Evolutionary conservation across 2,329 filamentous ascomycete species (phyloP).

Genomic region (Pseudopithomyces chartarum): DNA sequence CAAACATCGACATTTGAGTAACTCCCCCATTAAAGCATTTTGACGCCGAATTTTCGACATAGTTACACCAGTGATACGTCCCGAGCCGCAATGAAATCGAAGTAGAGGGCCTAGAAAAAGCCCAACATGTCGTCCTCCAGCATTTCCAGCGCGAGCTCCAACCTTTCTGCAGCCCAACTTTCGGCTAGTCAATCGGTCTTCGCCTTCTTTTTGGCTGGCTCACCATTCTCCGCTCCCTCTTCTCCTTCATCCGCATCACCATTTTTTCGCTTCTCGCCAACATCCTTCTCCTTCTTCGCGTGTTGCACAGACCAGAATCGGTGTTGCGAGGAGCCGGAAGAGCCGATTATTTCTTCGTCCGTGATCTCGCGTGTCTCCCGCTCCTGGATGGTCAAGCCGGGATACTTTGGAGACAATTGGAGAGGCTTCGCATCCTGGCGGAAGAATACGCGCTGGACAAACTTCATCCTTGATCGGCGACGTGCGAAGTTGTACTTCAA

Average conservation of each 20-base stretch:
- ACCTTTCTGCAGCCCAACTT: not conserved
- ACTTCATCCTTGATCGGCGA: slow-evolving; percentile 29
- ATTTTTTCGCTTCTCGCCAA: slow-evolving; percentile 16
- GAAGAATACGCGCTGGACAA: slow-evolving; percentile 43
- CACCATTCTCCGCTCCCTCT: slow-evolving; percentile 1
- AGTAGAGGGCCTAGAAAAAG: not conserved
- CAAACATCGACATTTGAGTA: too few species aligned
- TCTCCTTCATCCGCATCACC: not conserved
- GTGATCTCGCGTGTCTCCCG: slow-evolving; percentile 31
- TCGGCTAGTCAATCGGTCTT: slow-evolving; percentile 12
- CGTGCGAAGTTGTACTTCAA: slow-evolving; percentile 23
- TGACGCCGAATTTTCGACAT: too few species aligned
- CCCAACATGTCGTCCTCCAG: not conserved
- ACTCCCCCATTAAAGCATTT: too few species aligned
- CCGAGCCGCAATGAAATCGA: not conserved
- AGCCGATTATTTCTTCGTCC: slow-evolving; percentile 22
- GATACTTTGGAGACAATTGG: slow-evolving; percentile 4
- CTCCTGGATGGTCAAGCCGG: slow-evolving; percentile 18
- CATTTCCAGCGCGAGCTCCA: not conserved
- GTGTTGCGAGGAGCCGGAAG: slow-evolving; percentile 18
- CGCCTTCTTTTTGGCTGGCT: slow-evolving; percentile 7
- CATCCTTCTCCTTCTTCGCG: slow-evolving; percentile 5
- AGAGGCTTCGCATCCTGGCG: slow-evolving; percentile 29
- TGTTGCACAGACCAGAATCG: slow-evolving; percentile 30
- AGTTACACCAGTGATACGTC: too few species aligned